Percentiles rank a stretch among this genome's conserved stretches.
Evolutionary conservation across 306 rosid genomes (phyloP).

Genomic region (Medicago arabica): DNA sequence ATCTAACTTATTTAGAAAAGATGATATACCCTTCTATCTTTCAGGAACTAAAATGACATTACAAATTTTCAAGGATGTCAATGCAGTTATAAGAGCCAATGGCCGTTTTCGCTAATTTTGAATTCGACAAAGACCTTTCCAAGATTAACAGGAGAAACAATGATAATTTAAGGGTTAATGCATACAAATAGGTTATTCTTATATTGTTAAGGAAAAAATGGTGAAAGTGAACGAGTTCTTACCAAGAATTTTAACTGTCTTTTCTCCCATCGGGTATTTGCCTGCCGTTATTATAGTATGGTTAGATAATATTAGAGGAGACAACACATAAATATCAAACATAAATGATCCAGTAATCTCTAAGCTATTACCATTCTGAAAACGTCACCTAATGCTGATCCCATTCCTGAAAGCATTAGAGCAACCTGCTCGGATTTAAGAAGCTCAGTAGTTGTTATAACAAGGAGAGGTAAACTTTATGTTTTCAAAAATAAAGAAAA

Average conservation of each 20-base stretch:
- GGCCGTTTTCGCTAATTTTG: neutral
- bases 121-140: neutral
- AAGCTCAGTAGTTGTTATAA: slow-evolving; percentile 3
- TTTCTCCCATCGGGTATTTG: slow-evolving; percentile 91
- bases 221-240: slow-evolving; percentile 41
- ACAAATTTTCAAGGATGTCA: neutral
- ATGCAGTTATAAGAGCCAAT: too few species aligned
- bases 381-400: slow-evolving; percentile 72
- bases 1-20: too few species aligned
- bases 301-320: slow-evolving; percentile 29
- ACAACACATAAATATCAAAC: slow-evolving; percentile 15
- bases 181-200: slow-evolving; percentile 12
- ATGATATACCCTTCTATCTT: too few species aligned
- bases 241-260: slow-evolving; percentile 93
- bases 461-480: too few species aligned
- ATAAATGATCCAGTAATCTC: neutral
- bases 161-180: slow-evolving; percentile 3
- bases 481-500: too few species aligned
- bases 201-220: slow-evolving; percentile 5
- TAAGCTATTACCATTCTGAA: slow-evolving; percentile 71
- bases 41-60: too few species aligned
- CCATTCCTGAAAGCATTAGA: slow-evolving; percentile 94
- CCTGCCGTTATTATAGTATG: slow-evolving; percentile 56
- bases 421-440: slow-evolving; percentile 71
- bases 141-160: neutral